A percentile compares a stretch with the other conserved stretches of the same genome.
Conservation (phyloP, 2,329 filamentous ascomycete species). For the Fusarium transvaalense region DNA sequence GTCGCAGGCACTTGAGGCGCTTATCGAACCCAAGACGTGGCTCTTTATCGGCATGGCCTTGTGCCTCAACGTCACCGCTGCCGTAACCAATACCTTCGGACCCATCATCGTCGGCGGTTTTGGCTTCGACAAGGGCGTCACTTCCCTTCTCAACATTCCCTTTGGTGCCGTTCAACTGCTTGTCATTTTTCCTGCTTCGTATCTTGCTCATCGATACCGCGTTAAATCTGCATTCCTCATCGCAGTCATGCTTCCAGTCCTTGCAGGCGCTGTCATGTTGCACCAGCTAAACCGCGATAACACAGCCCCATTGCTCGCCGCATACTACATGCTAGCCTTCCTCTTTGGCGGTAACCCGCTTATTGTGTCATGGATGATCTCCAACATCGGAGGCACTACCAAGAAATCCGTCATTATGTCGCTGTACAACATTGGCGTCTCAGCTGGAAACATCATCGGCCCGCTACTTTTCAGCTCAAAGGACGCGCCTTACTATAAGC, state of each 20-base stretch:
- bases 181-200: constrained; percentile 70
- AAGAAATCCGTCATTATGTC: constrained; percentile 76
- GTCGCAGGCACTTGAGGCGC: constrained; percentile 69
- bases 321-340: constrained; percentile 75
- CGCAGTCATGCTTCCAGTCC: constrained; percentile 67
- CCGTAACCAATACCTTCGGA: constrained; percentile 74
- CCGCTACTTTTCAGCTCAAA: constrained; percentile 70
- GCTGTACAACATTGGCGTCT: constrained; percentile 71
- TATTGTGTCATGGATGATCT: constrained; percentile 76
- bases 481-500: constrained; percentile 70
- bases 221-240: constrained; percentile 69
- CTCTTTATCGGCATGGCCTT: constrained; percentile 72
- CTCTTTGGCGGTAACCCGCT: constrained; percentile 75
- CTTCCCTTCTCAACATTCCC: constrained; percentile 74
- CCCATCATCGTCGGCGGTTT: constrained; percentile 72
- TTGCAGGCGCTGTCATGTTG: constrained; percentile 70
- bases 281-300: constrained; percentile 63
- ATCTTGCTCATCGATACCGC: constrained; percentile 66
- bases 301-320: constrained; percentile 63
- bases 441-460: constrained; percentile 75
- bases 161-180: constrained; percentile 73
- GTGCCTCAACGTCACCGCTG: constrained; percentile 73
- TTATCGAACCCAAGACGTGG: constrained; percentile 65
- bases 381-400: constrained; percentile 75
- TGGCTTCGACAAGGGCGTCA: constrained; percentile 68